A percentile compares a stretch with the other conserved stretches of the same genome.
Conservation (phyloP, 2,329 filamentous ascomycete genomes). For the Fusarium sp. region DNA sequence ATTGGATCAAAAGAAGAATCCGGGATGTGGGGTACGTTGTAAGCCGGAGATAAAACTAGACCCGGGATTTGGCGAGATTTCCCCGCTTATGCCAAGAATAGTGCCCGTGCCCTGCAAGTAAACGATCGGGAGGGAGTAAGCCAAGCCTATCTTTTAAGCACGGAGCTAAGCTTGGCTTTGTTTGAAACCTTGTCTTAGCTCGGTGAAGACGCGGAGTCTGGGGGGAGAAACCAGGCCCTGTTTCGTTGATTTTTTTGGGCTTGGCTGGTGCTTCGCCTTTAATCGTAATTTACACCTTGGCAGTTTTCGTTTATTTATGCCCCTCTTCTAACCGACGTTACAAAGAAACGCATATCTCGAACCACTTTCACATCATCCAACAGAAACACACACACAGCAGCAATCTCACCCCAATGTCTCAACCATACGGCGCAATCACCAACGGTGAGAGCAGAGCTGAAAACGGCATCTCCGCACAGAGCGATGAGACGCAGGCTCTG, state of each 20-base stretch:
- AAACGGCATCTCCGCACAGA: not conserved
- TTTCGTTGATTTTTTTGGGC: not conserved
- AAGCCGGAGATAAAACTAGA: constrained; percentile 1
- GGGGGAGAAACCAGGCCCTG: not conserved
- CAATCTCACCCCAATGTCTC: constrained; percentile 14
- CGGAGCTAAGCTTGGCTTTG: not conserved
- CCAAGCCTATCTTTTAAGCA: not conserved
- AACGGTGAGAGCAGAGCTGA: constrained; percentile 5
- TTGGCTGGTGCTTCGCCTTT: not conserved
- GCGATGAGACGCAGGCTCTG: constrained; percentile 25
- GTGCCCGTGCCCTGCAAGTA: not conserved
- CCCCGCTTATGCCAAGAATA: not conserved
- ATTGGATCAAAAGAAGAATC: not conserved
- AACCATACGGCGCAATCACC: constrained; percentile 30
- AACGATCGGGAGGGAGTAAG: not conserved
- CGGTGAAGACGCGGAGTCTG: constrained; percentile 7
- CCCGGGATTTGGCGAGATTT: not conserved
- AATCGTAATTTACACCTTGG: not conserved
- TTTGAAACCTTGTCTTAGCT: not conserved
- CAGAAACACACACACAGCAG: not conserved
- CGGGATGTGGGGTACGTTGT: not conserved
- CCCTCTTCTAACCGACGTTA: not conserved
- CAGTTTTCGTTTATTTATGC: constrained; percentile 4
- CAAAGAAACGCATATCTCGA: not conserved
- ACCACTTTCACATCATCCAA: not conserved